phyloP scores from a whole-genome alignment of 345 rosid genomes.

The Arabidopsis suecica region DNA sequence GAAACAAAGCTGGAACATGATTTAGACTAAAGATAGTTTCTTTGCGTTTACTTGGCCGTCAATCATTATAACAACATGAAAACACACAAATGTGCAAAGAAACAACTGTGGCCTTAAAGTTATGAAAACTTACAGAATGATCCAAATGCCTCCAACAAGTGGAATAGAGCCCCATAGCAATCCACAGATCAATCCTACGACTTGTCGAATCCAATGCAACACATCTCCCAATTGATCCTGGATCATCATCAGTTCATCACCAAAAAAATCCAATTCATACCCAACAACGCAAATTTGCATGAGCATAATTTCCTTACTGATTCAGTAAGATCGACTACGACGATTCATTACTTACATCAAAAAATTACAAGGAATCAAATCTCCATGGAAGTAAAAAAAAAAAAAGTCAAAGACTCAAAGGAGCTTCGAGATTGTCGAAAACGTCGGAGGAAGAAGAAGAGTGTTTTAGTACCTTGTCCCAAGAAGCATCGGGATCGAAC shows the following conservation, averaged over 20 bases:
- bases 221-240: slow-evolving; percentile 99
- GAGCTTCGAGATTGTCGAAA: slow-evolving; percentile 9
- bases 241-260: slow-evolving; percentile 42
- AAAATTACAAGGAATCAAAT: not conserved
- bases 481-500: slow-evolving; percentile 88
- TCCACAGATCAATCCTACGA: slow-evolving; percentile 75
- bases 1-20: not conserved
- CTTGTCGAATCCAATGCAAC: slow-evolving; percentile 96
- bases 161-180: slow-evolving; percentile 89
- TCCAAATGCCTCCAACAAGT: slow-evolving; percentile 91
- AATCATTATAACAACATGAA: not conserved
- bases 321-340: slow-evolving; percentile 12
- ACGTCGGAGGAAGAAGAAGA: not conserved
- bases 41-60: not conserved
- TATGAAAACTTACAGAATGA: slow-evolving; percentile 64
- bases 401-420: slow-evolving; percentile 2
- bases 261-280: slow-evolving; percentile 3
- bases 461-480: slow-evolving; percentile 72
- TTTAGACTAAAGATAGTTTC: not conserved
- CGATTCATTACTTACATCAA: not conserved
- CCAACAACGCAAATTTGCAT: not conserved
- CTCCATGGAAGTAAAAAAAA: not conserved
- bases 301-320: not conserved
- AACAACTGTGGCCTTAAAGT: not conserved
- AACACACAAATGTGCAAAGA: not conserved